A percentile compares a stretch with the other conserved stretches of the same genome.
phyloP scores from a whole-genome alignment of 2,329 filamentous ascomycete genomes.

The Epichloe amarillans region DNA sequence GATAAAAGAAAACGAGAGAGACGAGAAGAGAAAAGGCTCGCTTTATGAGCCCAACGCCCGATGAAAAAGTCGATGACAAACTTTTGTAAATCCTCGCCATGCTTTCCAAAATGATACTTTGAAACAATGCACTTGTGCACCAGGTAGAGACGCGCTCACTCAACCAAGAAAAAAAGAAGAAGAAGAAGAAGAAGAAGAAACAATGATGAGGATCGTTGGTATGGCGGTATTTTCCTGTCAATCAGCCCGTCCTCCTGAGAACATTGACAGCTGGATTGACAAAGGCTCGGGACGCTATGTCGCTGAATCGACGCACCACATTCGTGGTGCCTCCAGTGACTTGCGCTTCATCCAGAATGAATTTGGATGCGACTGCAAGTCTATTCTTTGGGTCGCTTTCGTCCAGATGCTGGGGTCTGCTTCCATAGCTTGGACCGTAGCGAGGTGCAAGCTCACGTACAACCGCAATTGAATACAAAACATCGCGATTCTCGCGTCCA shows the following conservation, averaged over 20 bases:
- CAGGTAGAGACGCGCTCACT: background rate
- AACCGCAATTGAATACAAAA: conserved; percentile 79
- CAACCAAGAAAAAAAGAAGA: conserved; percentile 1
- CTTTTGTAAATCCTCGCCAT: conserved; percentile 19
- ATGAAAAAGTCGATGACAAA: conserved; percentile 8
- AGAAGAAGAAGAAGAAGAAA: background rate
- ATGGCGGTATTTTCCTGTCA: background rate
- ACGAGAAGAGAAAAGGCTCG: background rate
- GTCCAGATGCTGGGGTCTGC: conserved; percentile 45
- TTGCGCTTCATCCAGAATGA: conserved; percentile 51
- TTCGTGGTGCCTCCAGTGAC: conserved; percentile 59
- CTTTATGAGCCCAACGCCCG: conserved; percentile 15
- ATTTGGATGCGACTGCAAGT: conserved; percentile 55
- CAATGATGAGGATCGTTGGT: background rate
- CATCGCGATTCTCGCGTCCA: conserved; percentile 74
- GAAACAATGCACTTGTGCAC: conserved; percentile 5
- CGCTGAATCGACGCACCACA: conserved; percentile 55
- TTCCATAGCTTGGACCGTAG: conserved; percentile 44
- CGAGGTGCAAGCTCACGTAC: conserved; percentile 60
- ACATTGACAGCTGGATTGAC: conserved; percentile 38
- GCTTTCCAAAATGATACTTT: conserved; percentile 19
- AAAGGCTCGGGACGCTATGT: conserved; percentile 50
- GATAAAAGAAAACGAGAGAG: background rate
- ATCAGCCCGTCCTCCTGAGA: conserved; percentile 16
- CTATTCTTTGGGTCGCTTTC: conserved; percentile 55